Base-by-base conservation (phyloP, 2,329 filamentous ascomycete genomes). In the Cadophora malorum region DNA sequence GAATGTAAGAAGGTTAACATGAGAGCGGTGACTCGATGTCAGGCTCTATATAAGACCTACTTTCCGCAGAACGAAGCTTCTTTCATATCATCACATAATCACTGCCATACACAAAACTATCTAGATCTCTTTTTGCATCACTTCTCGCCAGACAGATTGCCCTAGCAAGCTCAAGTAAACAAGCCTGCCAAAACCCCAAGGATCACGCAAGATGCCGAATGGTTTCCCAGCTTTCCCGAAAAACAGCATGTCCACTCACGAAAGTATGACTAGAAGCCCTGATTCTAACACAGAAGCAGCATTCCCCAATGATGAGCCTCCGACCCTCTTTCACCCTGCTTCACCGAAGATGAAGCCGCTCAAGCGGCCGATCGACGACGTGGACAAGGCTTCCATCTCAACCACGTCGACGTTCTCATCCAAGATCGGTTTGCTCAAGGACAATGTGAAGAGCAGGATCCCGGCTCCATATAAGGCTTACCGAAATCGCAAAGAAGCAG, bases 361-460 rank as follows among this genome's bases (percentile, higher is more conserved):
- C 28, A 71, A 72, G 49, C 61, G 65, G 62, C 35, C 59, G 41
- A 23, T 47, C 19, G 53, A 64, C 31, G 67, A 70, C 21, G 49
- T 45, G 10, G 74, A 76, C 45, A 56, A 69, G 4, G 67, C 68
- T 1, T 77, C 76, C 12, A 68, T 75, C 9, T 61, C 60, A 21
- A 76, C 72, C 64, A 72, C 72, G 28, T 72, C 71, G 10, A 75
- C 72, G 52, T 73, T 74, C 67, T 64, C 70, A 4, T 75, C 73
- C 3, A 76, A 70, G 4, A 64, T 75, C 35, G 70, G 68, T 9
- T 67, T 77, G 3, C 52, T 76, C 12, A 74, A 75, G 49, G 55
- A 66, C 21, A 67, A 55, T 12, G 66, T 67, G n/a, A 71, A 74
- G 68, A 66, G 61, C 53, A 74, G 73, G 63, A 60, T 74, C 28